Conservation (phyloP, 2,329 filamentous ascomycete genomes). For the Sporothrix brasiliensis region DNA sequence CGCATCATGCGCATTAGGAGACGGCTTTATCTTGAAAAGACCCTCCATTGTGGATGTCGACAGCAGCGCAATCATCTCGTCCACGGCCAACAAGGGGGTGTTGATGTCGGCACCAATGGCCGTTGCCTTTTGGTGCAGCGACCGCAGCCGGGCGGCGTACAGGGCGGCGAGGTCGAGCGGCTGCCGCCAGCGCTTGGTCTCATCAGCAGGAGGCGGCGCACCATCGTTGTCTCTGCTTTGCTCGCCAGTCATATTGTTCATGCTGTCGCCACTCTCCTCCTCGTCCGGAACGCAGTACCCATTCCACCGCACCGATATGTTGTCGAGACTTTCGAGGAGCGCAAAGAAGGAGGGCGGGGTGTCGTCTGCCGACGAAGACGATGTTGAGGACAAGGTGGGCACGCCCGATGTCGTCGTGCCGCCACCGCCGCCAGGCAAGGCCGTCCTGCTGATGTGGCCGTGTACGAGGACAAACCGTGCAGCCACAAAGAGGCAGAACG, state of each 20-base stretch:
- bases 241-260: neutral
- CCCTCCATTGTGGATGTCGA: conserved; percentile 19
- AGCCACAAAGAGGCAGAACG: conserved; percentile 52
- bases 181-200: neutral
- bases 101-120: conserved; percentile 5
- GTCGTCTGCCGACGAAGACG: conserved; percentile 43
- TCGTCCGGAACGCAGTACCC: conserved; percentile 23
- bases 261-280: neutral
- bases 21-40: neutral
- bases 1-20: neutral
- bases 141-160: conserved; percentile 21
- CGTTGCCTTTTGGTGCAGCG: conserved; percentile 1
- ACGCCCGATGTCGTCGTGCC: neutral
- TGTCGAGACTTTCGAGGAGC: conserved; percentile 25
- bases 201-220: neutral
- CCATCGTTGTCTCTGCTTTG: neutral
- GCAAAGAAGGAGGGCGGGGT: conserved; percentile 29
- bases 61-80: conserved; percentile 16
- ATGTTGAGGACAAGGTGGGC: conserved; percentile 26
- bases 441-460: conserved; percentile 40
- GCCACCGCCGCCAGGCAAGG: conserved; percentile 34
- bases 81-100: neutral
- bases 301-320: conserved; percentile 27
- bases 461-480: conserved; percentile 46
- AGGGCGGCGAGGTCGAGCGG: conserved; percentile 20